phyloP scores from a whole-genome alignment of 371 early-diverging fungal genomes.

The Mucor velutinosus region DNA sequence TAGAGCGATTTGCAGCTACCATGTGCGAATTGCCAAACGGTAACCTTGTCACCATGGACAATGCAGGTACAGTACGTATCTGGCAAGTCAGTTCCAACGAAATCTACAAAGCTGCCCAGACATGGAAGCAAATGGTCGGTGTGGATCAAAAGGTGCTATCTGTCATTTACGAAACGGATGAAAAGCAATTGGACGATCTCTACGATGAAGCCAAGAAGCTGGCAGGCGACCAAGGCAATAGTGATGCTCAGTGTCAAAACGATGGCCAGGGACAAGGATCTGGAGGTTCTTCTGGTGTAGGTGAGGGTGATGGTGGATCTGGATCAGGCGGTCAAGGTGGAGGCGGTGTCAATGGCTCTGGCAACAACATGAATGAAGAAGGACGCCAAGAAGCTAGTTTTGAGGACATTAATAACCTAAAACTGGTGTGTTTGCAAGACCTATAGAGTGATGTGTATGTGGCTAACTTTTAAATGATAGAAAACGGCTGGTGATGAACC shows the following conservation, averaged over 20 bases:
- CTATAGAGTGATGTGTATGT: not conserved
- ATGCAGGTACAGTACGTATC: constrained; percentile 64
- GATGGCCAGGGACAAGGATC: constrained; percentile 36
- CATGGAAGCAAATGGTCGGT: constrained; percentile 79
- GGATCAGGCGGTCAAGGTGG: constrained; percentile 34
- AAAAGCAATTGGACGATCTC: constrained; percentile 5
- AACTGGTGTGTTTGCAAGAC: constrained; percentile 44
- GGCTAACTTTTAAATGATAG: constrained; percentile 10
- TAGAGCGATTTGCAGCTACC: constrained; percentile 55
- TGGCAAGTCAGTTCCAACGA: constrained; percentile 69
- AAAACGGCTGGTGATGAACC: constrained; percentile 52
- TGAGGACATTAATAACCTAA: constrained; percentile 65
- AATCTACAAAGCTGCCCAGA: constrained; percentile 61
- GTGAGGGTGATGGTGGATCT: constrained; percentile 38
- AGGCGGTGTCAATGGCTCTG: constrained; percentile 47
- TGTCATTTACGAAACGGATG: constrained; percentile 66
- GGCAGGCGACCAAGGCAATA: constrained; percentile 40
- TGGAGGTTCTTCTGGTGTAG: constrained; percentile 30
- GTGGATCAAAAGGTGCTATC: constrained; percentile 65
- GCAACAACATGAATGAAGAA: constrained; percentile 54
- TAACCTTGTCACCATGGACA: constrained; percentile 68
- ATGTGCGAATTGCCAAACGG: constrained; percentile 72
- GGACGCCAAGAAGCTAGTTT: constrained; percentile 65
- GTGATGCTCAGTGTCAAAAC: constrained; percentile 34
- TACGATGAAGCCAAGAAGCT: constrained; percentile 44